These are phyloP conservation scores for Chenopodium suecicum DNA, from an alignment of 148 eudicot genomes.

Conservation along the genomic window DNA sequence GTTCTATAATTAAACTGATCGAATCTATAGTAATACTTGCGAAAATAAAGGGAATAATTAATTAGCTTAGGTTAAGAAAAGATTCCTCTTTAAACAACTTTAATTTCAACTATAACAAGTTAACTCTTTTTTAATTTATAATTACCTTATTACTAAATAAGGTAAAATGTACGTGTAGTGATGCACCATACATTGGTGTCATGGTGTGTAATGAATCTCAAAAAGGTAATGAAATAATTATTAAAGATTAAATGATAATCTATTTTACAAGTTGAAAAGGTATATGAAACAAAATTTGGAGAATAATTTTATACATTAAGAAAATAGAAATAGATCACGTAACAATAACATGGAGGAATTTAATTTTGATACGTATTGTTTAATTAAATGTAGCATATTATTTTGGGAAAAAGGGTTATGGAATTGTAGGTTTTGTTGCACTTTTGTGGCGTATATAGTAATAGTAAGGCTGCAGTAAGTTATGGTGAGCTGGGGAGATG, in stretches of 20 bases:
- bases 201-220: too few species aligned
- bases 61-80: too few species aligned
- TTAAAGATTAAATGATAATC: too few species aligned
- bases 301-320: background rate
- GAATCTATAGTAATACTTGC: too few species aligned
- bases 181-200: background rate
- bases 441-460: background rate
- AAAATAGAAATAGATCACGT: background rate
- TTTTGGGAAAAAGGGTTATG: background rate
- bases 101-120: too few species aligned
- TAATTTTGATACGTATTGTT: background rate
- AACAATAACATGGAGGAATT: background rate
- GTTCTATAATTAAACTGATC: too few species aligned
- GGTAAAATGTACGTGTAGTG: background rate
- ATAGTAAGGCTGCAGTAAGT: background rate
- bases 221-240: too few species aligned
- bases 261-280: background rate
- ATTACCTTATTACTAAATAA: too few species aligned
- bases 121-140: too few species aligned
- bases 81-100: too few species aligned
- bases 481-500: background rate
- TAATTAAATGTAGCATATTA: background rate
- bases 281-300: background rate
- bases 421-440: background rate
- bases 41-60: too few species aligned